Base-by-base conservation (phyloP, 2,329 filamentous ascomycete species). In the Endoconidiophora laricicola region DNA sequence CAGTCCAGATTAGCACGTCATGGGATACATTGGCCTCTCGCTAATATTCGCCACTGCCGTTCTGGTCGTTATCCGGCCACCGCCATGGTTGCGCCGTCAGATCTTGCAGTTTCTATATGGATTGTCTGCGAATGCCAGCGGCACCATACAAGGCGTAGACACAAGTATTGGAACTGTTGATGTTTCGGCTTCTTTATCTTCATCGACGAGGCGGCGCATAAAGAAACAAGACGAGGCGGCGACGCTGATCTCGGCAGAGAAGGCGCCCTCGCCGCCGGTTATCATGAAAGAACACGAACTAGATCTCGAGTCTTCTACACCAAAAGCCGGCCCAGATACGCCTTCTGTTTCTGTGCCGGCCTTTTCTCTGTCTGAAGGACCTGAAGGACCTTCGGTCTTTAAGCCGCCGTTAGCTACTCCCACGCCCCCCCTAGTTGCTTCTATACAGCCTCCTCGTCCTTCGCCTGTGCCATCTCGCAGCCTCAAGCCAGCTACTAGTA, bases 21-120 rank as follows among this genome's bases (percentile, higher is more conserved):
- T 79, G 75, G 72, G 67, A 55, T 61, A 78, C 57, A 57, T 81
- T 54, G 77, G 74, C 55, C 62, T 80, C 55, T 77, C 77, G n/a
- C 66, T 82, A 55, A 67, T 81, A 57, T 61, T 81, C 55, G 77
- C 72, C 41, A 77, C 77, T 0, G 63, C 80, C 50, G 68, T 79
- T 43, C 74, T 72, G 58, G 62, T 80, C 55, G 64, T 72, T 57
- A 66, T 79, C 54, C 69, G 70, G 39, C 71, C 71, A 50, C 72
- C 70, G 46, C 63, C 68, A 43, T 70, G 74, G 63, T 61, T 76
- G 14, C 46, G 50, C 9, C 44, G 65, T 66, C 56, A 61, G 61
- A 9, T 61, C 70, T 38, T 57, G 69, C 52, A 55, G 55, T 48
- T 49, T n/a, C 43, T 48, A 38, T 36, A 18, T 29, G 26, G 41